Base-by-base conservation (phyloP, 2,329 filamentous ascomycete species). In the Diaporthe citriasiana region DNA sequence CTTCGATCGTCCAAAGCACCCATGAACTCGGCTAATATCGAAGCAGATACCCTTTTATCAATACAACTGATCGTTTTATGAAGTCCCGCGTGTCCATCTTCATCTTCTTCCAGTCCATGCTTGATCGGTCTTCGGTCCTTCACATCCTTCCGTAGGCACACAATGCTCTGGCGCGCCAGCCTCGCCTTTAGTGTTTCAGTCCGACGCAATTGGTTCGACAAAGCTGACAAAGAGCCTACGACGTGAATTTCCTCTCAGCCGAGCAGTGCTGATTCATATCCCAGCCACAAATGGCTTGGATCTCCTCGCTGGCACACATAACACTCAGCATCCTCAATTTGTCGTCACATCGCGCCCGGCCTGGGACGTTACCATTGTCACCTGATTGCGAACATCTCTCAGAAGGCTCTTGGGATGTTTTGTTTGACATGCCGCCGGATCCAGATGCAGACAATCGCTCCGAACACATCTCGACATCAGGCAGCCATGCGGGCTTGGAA, bases 381-480 rank as follows among this genome's bases (percentile, higher is more conserved):
- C 63, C 40, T 53, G 63, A 8, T 8, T 33, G 13, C 33, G 15
- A 22, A 7, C 22, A 51, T 25, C 63, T 8, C 15, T 25, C n/a
- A 53, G 27, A 15, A 53, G 33, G 35, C 47, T 13, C 45, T 15
- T 27, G 13, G 45, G 60, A 51, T 51, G 50, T 30, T 51, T 51
- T 8, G 47, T 68, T 12, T 27, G 63, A 68, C 63, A 68, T 22
- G 22, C 35, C 33, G 30, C 63, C 8, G 63, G 63, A 8, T 68
- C 63, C 3, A 68, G 47, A 40, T 68, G 63, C 33, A 68, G 47
- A 7, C 63, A 68, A 40, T 68, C 47, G 22, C n/a, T 40, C 19
- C 63, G 63, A 68, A 40, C 8, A 13, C 63, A 68, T 27, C 47
- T 68, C 47, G 63, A 68, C 63, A 68, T 51, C 22, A 68, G 63